Conservation (phyloP, 2,329 filamentous ascomycete genomes). For the Xylariales sp. region DNA sequence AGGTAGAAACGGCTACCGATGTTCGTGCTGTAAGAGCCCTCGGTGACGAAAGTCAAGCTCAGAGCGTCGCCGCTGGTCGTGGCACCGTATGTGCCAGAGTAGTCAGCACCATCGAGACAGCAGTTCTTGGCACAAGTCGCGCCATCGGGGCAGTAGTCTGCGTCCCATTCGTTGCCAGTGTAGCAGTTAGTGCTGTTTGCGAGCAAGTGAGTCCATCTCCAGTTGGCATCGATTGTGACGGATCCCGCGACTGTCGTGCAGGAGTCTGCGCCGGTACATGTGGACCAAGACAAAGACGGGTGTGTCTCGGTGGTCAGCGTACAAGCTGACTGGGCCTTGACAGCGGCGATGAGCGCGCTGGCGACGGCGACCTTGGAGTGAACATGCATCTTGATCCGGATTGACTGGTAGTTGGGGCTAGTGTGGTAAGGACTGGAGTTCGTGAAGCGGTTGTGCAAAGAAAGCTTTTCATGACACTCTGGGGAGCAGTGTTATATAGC, state of each 20-base stretch:
- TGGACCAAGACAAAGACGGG: constrained; percentile 39
- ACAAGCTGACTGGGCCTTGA: constrained; percentile 37
- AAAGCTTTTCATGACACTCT: background rate
- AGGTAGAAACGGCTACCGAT: constrained; percentile 49
- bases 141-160: constrained; percentile 29
- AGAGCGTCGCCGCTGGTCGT: constrained; percentile 39
- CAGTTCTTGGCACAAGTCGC: constrained; percentile 34
- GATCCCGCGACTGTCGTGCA: constrained; percentile 38
- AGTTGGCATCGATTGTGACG: constrained; percentile 46
- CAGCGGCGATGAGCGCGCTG: constrained; percentile 32
- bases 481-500: constrained; percentile 5
- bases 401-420: constrained; percentile 1
- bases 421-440: constrained; percentile 12
- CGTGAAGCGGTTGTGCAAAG: constrained; percentile 7
- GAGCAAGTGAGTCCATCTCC: constrained; percentile 44
- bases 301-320: constrained; percentile 37
- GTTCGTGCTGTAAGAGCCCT: constrained; percentile 34
- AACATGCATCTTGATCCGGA: constrained; percentile 15
- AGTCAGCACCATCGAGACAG: constrained; percentile 41
- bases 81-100: constrained; percentile 40
- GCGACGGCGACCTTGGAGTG: constrained; percentile 25
- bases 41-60: constrained; percentile 46
- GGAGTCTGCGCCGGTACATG: constrained; percentile 35
- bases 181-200: constrained; percentile 41
- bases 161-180: constrained; percentile 35